Evolutionary conservation across 345 rosid genomes (phyloP).

Genomic region (Boechera stricta): DNA sequence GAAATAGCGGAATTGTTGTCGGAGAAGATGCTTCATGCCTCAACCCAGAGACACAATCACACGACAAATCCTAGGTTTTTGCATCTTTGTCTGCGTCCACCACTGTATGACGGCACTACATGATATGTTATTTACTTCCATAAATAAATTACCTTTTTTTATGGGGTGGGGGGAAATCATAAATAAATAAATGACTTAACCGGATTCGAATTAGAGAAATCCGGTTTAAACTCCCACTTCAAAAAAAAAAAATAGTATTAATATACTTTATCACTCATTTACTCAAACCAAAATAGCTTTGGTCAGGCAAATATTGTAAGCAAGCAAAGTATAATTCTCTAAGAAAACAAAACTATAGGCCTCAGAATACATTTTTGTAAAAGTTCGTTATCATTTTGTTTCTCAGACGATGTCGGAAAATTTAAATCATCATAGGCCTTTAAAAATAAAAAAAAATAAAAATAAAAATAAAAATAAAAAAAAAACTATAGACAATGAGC

Average conservation of each 20-base stretch:
- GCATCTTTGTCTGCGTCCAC: neutral
- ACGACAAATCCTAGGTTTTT: neutral
- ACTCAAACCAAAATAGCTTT: too few species aligned
- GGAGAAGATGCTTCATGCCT: conserved; percentile 34
- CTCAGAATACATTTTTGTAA: neutral
- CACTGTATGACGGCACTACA: neutral
- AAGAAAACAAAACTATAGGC: neutral
- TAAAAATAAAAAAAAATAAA: too few species aligned
- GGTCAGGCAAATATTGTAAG: too few species aligned
- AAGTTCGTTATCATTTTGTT: neutral
- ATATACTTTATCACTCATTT: too few species aligned
- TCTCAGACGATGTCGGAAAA: neutral
- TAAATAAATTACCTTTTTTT: too few species aligned
- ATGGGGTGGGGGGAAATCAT: too few species aligned
- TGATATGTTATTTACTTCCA: too few species aligned
- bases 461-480: too few species aligned
- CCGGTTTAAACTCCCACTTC: too few species aligned
- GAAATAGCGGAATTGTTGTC: neutral
- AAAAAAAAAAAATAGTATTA: too few species aligned
- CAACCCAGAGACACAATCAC: neutral
- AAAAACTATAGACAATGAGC: neutral
- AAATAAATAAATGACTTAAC: neutral
- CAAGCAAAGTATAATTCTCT: too few species aligned
- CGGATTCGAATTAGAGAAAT: neutral
- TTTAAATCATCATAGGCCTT: neutral